Evolutionary conservation across 345 rosid species (phyloP), one percentile per base, ranked within the genome.

Genomic region (Gossypium longicalyx): DNA sequence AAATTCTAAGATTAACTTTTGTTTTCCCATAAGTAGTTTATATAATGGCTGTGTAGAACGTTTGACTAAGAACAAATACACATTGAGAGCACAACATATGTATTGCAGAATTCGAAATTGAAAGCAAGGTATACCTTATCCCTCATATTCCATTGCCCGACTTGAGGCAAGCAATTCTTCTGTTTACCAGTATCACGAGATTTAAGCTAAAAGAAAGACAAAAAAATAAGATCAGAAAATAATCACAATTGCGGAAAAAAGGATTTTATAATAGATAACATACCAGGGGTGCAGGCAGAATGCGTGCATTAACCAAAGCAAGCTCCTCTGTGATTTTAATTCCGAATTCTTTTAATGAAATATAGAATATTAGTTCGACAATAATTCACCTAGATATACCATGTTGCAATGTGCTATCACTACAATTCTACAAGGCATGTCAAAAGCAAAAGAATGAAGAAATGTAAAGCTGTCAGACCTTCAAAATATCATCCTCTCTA

Each of bases 141-240:
- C 99, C 88, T 93, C 99, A 96, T 96, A 62, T 93, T 96, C 99
- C 98, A 96, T 56, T 92, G 95, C 3, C 99, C 99, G 69, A 90
- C 93, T 77, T 90, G 92, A 51, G 99, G 99, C 53, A 88, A 79
- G 77, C 97, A 91, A 77, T 87, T 88, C 84, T 84, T 90, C 77
- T 93, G 93, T 80, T 90, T 86, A 38, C 98, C 98, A 0, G 94
- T 91, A n/a, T 93, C 97, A 56, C 93, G 97, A 80, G 93, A 96
- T 79, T 93, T 96, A n/a, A 96, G 93, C 99, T 93, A 89, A 59
- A 74, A 71, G 66, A 48, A 77, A 51, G 43, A 9, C 29, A 72
- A 20, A 48, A 48, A 45, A 20, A 20, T 69, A 25, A 59, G 38
- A 51, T 49, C 12, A 15, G 20, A 77, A 44, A 56, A 48, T 1